Evolutionary conservation across 208 protist genomes (phyloP).

Genomic region (Leishmania mexicana): DNA sequence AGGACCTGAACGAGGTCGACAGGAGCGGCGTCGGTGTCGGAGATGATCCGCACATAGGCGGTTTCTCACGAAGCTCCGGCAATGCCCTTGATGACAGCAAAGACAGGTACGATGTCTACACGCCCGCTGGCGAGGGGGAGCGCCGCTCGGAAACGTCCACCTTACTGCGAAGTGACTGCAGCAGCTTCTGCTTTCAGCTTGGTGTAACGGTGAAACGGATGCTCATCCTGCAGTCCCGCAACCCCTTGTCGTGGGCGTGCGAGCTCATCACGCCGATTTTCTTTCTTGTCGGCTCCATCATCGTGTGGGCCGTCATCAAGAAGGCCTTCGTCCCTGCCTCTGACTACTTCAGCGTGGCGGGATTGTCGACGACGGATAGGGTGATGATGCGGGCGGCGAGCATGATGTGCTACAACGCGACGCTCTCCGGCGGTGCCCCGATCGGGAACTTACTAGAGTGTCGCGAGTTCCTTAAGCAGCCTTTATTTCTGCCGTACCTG

Average conservation of each 20-base stretch:
- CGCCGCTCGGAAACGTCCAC: not conserved
- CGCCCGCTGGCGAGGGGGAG: not conserved
- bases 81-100: too few relatives aligned
- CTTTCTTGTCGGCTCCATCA: constrained; percentile 50
- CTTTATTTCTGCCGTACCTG: not conserved
- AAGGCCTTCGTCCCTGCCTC: constrained; percentile 13
- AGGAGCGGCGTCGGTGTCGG: not conserved
- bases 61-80: not conserved
- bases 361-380: constrained; percentile 1
- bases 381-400: constrained; percentile 11
- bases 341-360: constrained; percentile 35
- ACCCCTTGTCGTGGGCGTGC: constrained; percentile 34
- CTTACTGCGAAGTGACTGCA: not conserved
- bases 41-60: not conserved
- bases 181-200: constrained; percentile 60
- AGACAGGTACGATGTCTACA: constrained; percentile 14
- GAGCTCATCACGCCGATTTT: constrained; percentile 77
- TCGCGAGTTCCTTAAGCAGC: not conserved
- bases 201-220: constrained; percentile 51
- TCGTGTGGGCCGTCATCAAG: constrained; percentile 57
- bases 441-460: constrained; percentile 20
- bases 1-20: not conserved
- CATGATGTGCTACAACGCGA: constrained; percentile 44
- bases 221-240: constrained; percentile 42
- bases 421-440: constrained; percentile 17